A percentile compares a stretch with the other conserved stretches of the same genome.
phyloP scores from a whole-genome alignment of 139 green algal genomes.

The Chlorella sp. region DNA sequence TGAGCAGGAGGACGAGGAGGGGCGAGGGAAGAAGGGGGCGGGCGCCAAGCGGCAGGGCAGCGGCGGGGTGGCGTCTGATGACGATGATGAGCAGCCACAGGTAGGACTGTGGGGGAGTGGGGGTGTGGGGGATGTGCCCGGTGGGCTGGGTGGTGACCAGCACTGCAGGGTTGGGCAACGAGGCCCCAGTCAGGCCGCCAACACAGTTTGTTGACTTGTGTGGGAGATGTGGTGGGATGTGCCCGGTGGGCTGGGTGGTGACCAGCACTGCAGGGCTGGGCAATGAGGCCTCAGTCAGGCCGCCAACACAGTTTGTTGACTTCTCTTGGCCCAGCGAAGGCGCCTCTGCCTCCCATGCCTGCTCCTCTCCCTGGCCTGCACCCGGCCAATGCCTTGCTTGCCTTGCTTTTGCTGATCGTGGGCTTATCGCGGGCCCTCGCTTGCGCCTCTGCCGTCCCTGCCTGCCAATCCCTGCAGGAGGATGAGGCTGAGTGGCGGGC shows the following conservation, averaged over 20 bases:
- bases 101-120: not conserved
- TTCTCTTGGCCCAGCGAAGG: not conserved
- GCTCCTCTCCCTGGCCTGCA: not conserved
- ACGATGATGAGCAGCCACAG: not conserved
- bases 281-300: not conserved
- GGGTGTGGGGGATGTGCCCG: not conserved
- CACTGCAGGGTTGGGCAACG: not conserved
- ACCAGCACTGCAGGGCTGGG: not conserved
- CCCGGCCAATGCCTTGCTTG: not conserved
- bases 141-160: not conserved
- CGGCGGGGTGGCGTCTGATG: not conserved
- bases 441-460: not conserved
- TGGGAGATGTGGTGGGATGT: not conserved
- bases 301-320: too few relatives aligned
- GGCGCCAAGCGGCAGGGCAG: not conserved
- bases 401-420: not conserved
- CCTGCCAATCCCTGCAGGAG: not conserved
- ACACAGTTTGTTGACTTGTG: not conserved
- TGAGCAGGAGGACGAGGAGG: not conserved
- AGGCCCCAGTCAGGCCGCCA: not conserved
- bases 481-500: conserved; percentile 17
- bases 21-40: not conserved
- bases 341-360: not conserved
- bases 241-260: not conserved
- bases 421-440: not conserved